Evolutionary conservation across 169 alveolate genomes (phyloP), one percentile per base, ranked within the genome.

Genomic region (Theileria equi): DNA sequence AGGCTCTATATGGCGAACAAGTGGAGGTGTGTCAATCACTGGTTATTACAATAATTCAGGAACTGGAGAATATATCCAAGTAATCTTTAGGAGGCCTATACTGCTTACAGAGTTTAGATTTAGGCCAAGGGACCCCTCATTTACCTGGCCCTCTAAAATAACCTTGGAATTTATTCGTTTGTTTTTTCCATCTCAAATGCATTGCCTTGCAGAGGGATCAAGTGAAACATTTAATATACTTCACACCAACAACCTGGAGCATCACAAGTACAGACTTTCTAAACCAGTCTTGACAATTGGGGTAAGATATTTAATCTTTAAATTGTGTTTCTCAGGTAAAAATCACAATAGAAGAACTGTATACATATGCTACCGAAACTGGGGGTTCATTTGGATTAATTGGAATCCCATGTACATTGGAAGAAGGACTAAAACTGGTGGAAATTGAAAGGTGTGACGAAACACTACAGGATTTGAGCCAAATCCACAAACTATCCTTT

Each of bases 351-450:
- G 79, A 66, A 16, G 84, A 71, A 23, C 72, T 81, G 89, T 74
- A 45, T 45, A 48, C 59, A 2, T 41, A 62, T 19, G 19, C 47
- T n/a, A 29, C 43, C 13, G 82, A 74, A 52, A 81, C 89, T 13
- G 89, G 89, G 1, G 89, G 89, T n/a, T 81, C 89, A 11, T 81
- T 81, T 66, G 82, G 78, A 26, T 6, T 81, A n/a, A 25, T 81
- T 3, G 89, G 89, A 47, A 73, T 52, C 32, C 55, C 82, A n/a
- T 81, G 89, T 7, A 53, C 28, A 21, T 40, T 59, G 28, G 28
- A 40, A 16, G 69, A 59, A 21, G 35, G 41, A n/a, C 66, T 70
- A 38, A 74, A 81, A 17, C 25, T 23, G 1, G 66, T 80, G 0
- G 88, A 80, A 19, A 64, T 80, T n/a, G 32, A 35, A 13, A 52